Evolutionary conservation across 345 rosid species (phyloP).

Genomic region (Hibiscus trionum): DNA sequence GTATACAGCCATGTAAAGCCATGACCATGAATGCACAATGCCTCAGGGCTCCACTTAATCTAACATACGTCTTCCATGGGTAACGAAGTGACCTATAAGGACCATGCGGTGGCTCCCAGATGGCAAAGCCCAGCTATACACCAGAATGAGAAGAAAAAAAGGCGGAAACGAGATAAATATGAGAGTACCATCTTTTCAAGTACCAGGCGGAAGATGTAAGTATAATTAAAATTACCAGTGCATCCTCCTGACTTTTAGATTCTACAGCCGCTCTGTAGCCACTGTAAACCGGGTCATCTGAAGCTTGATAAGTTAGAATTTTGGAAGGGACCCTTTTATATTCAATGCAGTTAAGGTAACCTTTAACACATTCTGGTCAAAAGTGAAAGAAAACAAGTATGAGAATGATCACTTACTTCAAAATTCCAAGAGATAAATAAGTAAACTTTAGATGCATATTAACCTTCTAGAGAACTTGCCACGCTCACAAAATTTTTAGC

Average conservation of each 20-base stretch:
- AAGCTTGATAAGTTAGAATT: slow-evolving; percentile 85
- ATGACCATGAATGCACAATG: slow-evolving; percentile 93
- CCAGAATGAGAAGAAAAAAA: slow-evolving; percentile 8
- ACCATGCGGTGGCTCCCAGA: slow-evolving; percentile 99
- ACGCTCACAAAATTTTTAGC: slow-evolving; percentile 78
- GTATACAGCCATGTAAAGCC: slow-evolving; percentile 93
- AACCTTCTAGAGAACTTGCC: slow-evolving; percentile 87
- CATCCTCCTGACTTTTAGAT: slow-evolving; percentile 85
- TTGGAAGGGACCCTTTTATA: slow-evolving; percentile 73
- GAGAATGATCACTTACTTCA: not conserved
- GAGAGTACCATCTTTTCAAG: not conserved
- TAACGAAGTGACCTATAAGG: slow-evolving; percentile 61
- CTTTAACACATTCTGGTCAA: slow-evolving; percentile 59
- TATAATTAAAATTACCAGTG: slow-evolving; percentile 48
- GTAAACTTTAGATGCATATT: not conserved
- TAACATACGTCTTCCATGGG: slow-evolving; percentile 89
- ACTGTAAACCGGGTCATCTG: slow-evolving; percentile 76
- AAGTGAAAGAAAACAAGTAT: slow-evolving; percentile 5
- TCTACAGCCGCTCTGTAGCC: slow-evolving; percentile 88
- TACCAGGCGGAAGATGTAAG: slow-evolving; percentile 6
- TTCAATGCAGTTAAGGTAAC: slow-evolving; percentile 61
- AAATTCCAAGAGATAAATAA: not conserved
- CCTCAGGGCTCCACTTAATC: slow-evolving; percentile 83
- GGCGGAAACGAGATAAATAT: not conserved
- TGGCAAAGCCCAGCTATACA: slow-evolving; percentile 70